Conservation (phyloP, 257 asterid genomes). For the Capsicum rhomboideum region DNA sequence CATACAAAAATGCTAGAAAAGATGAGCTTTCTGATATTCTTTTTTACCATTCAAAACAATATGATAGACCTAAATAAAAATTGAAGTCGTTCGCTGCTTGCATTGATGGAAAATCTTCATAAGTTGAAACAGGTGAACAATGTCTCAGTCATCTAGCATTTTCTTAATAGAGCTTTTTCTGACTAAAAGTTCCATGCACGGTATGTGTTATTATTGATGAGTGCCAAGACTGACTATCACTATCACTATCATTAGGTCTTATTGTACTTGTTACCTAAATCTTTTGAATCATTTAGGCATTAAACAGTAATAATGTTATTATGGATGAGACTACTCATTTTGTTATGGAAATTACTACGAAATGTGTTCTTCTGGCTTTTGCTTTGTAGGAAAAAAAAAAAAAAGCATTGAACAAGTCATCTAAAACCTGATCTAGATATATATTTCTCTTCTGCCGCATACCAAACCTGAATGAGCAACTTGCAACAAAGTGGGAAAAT, state of each 20-base stretch:
- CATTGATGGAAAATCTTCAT: neutral
- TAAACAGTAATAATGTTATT: neutral
- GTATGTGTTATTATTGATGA: neutral
- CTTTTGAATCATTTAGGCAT: neutral
- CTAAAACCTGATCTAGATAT: neutral
- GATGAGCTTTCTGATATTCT: neutral
- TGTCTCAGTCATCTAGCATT: neutral
- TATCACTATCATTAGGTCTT: neutral
- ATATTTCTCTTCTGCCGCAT: neutral
- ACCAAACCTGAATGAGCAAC: neutral
- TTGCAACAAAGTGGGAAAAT: neutral
- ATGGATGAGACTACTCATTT: neutral
- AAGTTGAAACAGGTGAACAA: neutral
- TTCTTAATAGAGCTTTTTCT: neutral
- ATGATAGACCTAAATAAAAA: neutral
- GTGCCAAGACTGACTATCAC: neutral
- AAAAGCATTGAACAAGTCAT: neutral
- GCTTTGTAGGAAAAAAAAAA: neutral
- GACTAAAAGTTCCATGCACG: neutral
- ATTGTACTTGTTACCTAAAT: neutral
- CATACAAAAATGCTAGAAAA: neutral
- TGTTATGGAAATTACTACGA: neutral
- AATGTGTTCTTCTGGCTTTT: neutral
- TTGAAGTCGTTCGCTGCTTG: neutral
- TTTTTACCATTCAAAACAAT: neutral